These are phyloP conservation scores for Macadamia tetraphylla DNA, from an alignment of 164 flowering plant genomes.

Conservation along the genomic window DNA sequence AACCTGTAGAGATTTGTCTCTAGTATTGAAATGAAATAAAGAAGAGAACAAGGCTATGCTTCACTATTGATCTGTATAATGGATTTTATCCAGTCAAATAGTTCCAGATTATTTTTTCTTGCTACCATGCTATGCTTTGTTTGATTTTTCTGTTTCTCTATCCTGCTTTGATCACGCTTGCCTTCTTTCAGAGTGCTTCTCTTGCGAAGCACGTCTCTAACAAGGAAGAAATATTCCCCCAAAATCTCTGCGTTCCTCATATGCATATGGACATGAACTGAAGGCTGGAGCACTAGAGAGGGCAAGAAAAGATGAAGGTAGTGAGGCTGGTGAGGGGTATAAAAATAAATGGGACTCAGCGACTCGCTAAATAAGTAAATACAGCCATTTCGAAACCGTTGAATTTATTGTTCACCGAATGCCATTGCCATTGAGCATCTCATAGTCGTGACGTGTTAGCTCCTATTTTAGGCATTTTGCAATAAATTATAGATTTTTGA, in stretches of 20 bases:
- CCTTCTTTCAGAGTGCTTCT: neutral
- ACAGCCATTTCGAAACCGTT: neutral
- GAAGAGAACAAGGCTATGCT: neutral
- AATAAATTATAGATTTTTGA: neutral
- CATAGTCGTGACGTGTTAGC: conserved; percentile 9
- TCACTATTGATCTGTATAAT: too few relatives aligned
- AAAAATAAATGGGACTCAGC: conserved; percentile 1
- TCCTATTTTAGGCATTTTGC: conserved; percentile 2
- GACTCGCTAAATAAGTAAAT: too few relatives aligned
- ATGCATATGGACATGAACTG: neutral
- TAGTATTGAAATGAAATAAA: neutral
- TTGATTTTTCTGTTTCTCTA: too few relatives aligned
- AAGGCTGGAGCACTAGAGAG: neutral
- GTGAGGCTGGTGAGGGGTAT: neutral
- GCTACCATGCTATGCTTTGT: too few relatives aligned
- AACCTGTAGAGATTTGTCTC: conserved; percentile 17
- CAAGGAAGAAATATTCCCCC: neutral
- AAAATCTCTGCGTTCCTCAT: conserved; percentile 2
- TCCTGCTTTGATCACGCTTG: conserved; percentile 23
- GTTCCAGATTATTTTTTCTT: too few relatives aligned
- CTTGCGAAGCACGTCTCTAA: neutral
- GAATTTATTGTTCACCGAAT: conserved; percentile 5
- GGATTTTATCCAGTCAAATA: too few relatives aligned
- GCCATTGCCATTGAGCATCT: conserved; percentile 9
- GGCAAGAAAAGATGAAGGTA: neutral